phyloP scores from a whole-genome alignment of 495 filamentous ascomycete genomes.

The Penicillium lividum region DNA sequence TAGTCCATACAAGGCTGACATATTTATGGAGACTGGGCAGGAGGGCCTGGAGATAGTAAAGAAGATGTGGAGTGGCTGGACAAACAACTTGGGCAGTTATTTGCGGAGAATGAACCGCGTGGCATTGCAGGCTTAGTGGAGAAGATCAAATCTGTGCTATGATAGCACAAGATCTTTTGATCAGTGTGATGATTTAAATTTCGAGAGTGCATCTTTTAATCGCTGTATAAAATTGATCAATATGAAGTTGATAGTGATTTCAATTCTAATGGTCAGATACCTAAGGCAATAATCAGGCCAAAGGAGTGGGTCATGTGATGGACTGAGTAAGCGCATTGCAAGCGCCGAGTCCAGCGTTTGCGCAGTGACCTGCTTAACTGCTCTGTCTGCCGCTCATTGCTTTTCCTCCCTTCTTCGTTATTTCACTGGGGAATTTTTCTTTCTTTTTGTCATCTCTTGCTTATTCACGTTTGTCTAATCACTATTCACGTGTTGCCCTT shows the following conservation, averaged over 20 bases:
- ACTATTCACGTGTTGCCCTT: constrained; percentile 8
- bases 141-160: constrained; percentile 16
- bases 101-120: constrained; percentile 30
- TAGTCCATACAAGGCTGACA: constrained; percentile 16
- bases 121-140: constrained; percentile 5
- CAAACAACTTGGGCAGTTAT: constrained; percentile 54
- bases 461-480: constrained; percentile 3
- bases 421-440: background rate
- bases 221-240: background rate
- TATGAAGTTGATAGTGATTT: background rate
- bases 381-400: background rate
- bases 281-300: background rate
- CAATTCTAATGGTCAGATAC: background rate
- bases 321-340: background rate
- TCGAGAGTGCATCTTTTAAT: background rate
- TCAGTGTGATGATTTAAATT: background rate
- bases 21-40: constrained; percentile 48
- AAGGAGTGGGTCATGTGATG: constrained; percentile 3
- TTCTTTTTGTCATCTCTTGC: constrained; percentile 2
- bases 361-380: background rate
- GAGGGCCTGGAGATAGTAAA: constrained; percentile 62
- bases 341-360: background rate
- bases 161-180: background rate
- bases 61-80: constrained; percentile 70
- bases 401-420: background rate